Percentiles rank a stretch among this genome's conserved stretches.
These are phyloP conservation scores for Cystobasidium pallidum DNA, from an alignment of 1,284 basidiomycete genomes.

Conservation along the genomic window DNA sequence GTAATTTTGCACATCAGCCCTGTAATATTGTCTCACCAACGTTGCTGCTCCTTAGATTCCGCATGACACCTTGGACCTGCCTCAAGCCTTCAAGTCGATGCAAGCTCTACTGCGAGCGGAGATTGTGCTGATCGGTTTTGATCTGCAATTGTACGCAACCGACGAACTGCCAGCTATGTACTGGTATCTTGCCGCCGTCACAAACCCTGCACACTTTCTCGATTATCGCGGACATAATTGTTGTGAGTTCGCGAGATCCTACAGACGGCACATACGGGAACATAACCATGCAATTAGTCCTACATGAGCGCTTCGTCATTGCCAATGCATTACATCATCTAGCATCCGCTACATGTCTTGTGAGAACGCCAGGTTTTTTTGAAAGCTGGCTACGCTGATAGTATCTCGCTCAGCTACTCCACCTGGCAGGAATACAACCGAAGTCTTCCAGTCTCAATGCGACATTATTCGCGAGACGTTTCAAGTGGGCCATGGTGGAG, in stretches of 20 bases:
- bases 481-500: background rate
- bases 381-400: background rate
- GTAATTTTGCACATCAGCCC: background rate
- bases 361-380: background rate
- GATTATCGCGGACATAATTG: background rate
- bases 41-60: background rate
- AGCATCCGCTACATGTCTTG: background rate
- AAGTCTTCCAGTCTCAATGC: background rate
- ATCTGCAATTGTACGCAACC: conserved; percentile 70
- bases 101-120: conserved; percentile 68
- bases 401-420: background rate
- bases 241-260: background rate
- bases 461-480: background rate
- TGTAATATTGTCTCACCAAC: background rate
- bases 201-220: background rate
- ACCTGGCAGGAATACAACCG: background rate
- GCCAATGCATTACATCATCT: background rate
- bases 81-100: conserved; percentile 62
- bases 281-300: background rate
- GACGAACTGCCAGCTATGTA: conserved; percentile 73
- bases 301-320: background rate
- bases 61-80: background rate
- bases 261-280: background rate
- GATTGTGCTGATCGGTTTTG: conserved; percentile 72
- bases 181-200: conserved; percentile 62